phyloP scores from a whole-genome alignment of 345 rosid genomes.

The Capsella bursapastoris region DNA sequence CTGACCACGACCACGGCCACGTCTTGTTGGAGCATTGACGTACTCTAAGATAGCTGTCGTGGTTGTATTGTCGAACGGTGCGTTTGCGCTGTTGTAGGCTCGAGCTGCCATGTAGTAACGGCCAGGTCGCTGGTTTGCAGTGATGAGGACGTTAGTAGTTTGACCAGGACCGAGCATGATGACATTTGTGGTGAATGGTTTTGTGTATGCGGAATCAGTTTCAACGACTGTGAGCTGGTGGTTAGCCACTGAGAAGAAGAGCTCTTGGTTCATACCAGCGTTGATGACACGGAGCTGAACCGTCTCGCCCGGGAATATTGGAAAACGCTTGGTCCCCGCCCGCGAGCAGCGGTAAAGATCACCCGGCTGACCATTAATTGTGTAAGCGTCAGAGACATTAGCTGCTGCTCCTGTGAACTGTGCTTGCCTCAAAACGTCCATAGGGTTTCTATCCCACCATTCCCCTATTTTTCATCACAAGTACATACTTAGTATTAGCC shows the following conservation, averaged over 20 bases:
- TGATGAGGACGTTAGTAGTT: conserved; percentile 65
- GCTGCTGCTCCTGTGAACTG: conserved; percentile 67
- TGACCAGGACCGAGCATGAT: conserved; percentile 75
- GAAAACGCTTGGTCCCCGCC: conserved; percentile 42
- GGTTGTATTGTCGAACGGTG: conserved; percentile 79
- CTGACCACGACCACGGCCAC: conserved; percentile 43
- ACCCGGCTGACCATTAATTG: conserved; percentile 95
- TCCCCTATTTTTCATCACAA: conserved; percentile 57
- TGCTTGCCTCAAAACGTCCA: conserved; percentile 65
- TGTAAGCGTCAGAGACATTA: conserved; percentile 84
- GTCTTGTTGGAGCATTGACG: conserved; percentile 52
- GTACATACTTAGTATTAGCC: not conserved
- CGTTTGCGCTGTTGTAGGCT: conserved; percentile 60
- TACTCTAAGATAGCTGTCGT: conserved; percentile 84
- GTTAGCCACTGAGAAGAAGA: conserved; percentile 67
- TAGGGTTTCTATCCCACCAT: conserved; percentile 88
- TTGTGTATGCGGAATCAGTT: conserved; percentile 61
- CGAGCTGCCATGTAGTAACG: conserved; percentile 85
- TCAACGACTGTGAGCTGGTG: conserved; percentile 69
- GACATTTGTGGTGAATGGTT: conserved; percentile 66
- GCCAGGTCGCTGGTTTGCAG: conserved; percentile 54
- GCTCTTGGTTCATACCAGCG: conserved; percentile 72
- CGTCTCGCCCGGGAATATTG: conserved; percentile 57
- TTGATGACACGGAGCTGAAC: conserved; percentile 74
- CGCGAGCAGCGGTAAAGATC: conserved; percentile 84